These are phyloP conservation scores for Plasmopara viticola DNA, from an alignment of 352 stramenopile genomes.

Conservation along the genomic window DNA sequence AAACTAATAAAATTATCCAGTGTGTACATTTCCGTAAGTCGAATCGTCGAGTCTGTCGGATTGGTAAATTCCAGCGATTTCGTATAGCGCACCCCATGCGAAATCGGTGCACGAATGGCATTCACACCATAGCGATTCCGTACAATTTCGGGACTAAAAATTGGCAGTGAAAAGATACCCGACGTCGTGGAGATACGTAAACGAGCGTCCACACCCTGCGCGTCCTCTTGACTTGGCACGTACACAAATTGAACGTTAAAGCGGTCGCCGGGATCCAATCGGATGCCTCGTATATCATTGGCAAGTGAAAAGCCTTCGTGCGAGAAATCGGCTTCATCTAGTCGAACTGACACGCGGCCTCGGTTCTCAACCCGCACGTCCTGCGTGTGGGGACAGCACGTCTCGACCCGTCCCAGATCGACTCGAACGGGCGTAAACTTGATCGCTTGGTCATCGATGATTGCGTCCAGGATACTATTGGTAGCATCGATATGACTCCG, in stretches of 20 bases:
- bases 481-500: constrained; percentile 14
- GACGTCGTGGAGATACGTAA: constrained; percentile 43
- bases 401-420: constrained; percentile 28
- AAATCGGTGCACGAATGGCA: constrained; percentile 26
- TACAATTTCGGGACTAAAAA: constrained; percentile 23
- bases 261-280: constrained; percentile 28
- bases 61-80: constrained; percentile 40
- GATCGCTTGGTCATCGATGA: constrained; percentile 25
- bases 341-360: constrained; percentile 18
- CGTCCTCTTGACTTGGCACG: constrained; percentile 23
- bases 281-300: constrained; percentile 27
- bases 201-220: constrained; percentile 19
- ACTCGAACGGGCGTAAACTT: constrained; percentile 32
- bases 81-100: constrained; percentile 24
- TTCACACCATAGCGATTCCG: constrained; percentile 27
- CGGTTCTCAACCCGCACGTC: constrained; percentile 38
- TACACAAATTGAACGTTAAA: constrained; percentile 37
- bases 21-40: constrained; percentile 43
- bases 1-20: constrained; percentile 34
- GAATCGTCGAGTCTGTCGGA: constrained; percentile 30
- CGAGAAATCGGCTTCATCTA: constrained; percentile 40
- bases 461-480: constrained; percentile 1
- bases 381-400: constrained; percentile 28
- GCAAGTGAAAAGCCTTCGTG: constrained; percentile 36
- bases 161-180: constrained; percentile 37